Base-by-base conservation (phyloP, 2,329 filamentous ascomycete species). In the Cercospora canescens region DNA sequence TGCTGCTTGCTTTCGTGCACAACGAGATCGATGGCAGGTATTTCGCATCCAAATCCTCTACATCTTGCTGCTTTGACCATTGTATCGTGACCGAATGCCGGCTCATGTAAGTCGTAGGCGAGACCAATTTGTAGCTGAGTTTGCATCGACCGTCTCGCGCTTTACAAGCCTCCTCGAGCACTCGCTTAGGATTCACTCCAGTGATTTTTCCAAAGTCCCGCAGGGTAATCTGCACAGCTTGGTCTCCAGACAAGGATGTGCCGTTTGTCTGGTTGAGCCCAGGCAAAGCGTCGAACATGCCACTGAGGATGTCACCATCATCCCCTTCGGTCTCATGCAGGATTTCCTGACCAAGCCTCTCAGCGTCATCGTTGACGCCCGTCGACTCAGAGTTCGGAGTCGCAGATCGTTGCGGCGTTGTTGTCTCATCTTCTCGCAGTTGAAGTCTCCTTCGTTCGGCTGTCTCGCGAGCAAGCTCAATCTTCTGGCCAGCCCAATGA, bases 121-220 rank as follows among this genome's bases (percentile, higher is more conserved):
- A 96, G 28, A 95, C 81, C 48, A 91, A 79, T 63, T 84, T 88
- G 76, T 90, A 95, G 2, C 80, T 81, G 26, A 97, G 79, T 71
- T 86, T 90, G 32, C 86, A 91, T 3, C 84, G 84, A 1, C 89
- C 82, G 75, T 97, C 93, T 78, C 92, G 90, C 69, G 93, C 87
- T 72, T 91, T 89, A 76, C 94, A 96, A n/a, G 92, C 87, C 77
- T 97, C 94, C 77, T 97, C 93, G 12, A 98, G 80, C 30, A 92
- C 85, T 70, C 91, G 86, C 68, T 88, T 87, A 16, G 94, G 94
- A 71, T 83, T 91, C 32, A 96, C 79, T 7, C 94, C 94, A 14
- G 87, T 86, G 82, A 88, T 89, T 77, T 92, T 93, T 1, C 92
- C 93, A 83, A 98, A 97, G 73, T 97, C 91, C 50, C 91, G 85